Evolutionary conservation across 768 basidiomycete genomes (phyloP).

Genomic region (Sporobolomyces pararoseus): DNA sequence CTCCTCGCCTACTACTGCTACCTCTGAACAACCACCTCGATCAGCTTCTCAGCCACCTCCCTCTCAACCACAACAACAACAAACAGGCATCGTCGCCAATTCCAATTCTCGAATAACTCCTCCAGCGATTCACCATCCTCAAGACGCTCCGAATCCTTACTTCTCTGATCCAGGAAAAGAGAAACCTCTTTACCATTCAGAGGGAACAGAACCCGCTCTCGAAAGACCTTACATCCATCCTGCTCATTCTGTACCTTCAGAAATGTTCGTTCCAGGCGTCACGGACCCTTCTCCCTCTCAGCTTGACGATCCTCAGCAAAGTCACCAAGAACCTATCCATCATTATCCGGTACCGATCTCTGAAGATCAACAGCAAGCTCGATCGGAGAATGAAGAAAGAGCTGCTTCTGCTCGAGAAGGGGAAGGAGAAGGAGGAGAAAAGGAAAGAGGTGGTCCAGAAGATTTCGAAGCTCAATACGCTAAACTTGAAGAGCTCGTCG

Average conservation of each 20-base stretch:
- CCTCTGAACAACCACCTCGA: background rate
- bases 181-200: background rate
- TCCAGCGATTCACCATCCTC: slow-evolving; percentile 16
- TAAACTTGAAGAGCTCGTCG: slow-evolving; percentile 8
- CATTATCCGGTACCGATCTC: background rate
- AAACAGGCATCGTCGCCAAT: too few species aligned
- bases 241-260: background rate
- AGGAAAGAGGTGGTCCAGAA: background rate
- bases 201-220: background rate
- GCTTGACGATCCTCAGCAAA: too few species aligned
- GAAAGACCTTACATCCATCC: slow-evolving; percentile 22
- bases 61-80: background rate
- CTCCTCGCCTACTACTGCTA: background rate
- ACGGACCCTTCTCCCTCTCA: too few species aligned
- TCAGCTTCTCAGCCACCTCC: background rate
- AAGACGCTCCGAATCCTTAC: slow-evolving; percentile 11
- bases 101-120: background rate
- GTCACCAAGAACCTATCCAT: background rate
- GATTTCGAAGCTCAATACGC: slow-evolving; percentile 10
- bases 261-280: slow-evolving; percentile 5
- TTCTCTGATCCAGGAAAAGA: slow-evolving; percentile 18
- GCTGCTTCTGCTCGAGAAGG: background rate
- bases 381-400: too few species aligned
- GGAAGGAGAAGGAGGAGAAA: background rate
- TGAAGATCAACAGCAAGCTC: background rate